Percentiles rank a stretch among this genome's conserved stretches.
phyloP scores from a whole-genome alignment of 2,329 filamentous ascomycete species.

The Fusarium sp. region DNA sequence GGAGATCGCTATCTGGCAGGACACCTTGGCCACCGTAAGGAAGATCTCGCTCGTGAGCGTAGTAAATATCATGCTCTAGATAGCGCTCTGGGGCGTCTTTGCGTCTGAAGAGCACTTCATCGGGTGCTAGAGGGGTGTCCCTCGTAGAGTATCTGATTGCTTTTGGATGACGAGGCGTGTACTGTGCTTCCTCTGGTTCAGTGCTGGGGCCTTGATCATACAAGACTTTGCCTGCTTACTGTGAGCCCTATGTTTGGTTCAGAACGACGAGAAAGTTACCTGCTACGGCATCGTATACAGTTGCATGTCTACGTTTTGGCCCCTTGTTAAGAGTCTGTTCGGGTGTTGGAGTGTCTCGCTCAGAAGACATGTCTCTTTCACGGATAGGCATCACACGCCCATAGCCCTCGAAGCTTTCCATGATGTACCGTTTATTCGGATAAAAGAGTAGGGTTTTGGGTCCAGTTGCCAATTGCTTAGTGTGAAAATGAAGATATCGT shows the following conservation, averaged over 20 bases:
- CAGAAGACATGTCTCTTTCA: slow-evolving; percentile 19
- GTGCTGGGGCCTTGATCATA: slow-evolving; percentile 35
- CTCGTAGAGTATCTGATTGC: slow-evolving; percentile 43
- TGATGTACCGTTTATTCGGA: background rate
- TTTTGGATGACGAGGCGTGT: slow-evolving; percentile 28
- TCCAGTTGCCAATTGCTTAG: slow-evolving; percentile 6
- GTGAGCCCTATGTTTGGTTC: slow-evolving; percentile 38
- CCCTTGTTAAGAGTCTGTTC: slow-evolving; percentile 19
- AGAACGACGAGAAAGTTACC: slow-evolving; percentile 54
- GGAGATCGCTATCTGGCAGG: slow-evolving; percentile 74
- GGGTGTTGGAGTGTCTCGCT: slow-evolving; percentile 12
- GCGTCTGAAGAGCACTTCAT: slow-evolving; percentile 75
- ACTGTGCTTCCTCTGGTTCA: slow-evolving; percentile 33
- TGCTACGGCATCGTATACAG: slow-evolving; percentile 77
- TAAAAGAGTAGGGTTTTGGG: background rate
- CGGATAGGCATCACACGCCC: slow-evolving; percentile 10
- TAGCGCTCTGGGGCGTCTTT: slow-evolving; percentile 72
- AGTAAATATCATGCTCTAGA: slow-evolving; percentile 76
- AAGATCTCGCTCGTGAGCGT: slow-evolving; percentile 66
- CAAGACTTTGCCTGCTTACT: slow-evolving; percentile 46
- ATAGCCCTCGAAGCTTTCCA: slow-evolving; percentile 21
- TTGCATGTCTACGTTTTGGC: slow-evolving; percentile 54
- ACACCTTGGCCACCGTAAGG: slow-evolving; percentile 55
- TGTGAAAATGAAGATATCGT: slow-evolving; percentile 15
- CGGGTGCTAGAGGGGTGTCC: slow-evolving; percentile 62